Evolutionary conservation across 352 stramenopile genomes (phyloP).

Genomic region (Phytophthora brassicae): DNA sequence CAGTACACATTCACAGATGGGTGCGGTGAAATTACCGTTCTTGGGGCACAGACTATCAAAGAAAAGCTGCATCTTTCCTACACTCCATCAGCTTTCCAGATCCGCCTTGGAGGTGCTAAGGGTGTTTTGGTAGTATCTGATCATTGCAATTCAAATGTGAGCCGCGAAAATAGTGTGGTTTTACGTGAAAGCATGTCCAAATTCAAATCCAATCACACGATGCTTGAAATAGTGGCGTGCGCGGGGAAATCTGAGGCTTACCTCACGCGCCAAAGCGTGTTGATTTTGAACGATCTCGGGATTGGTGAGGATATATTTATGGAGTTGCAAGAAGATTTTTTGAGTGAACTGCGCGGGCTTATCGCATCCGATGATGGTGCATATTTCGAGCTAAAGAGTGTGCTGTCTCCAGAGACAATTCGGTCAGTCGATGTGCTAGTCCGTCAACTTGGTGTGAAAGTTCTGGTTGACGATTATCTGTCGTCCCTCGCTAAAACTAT

Average conservation of each 20-base stretch:
- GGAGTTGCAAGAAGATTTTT: slow-evolving; percentile 69
- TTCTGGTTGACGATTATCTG: slow-evolving; percentile 51
- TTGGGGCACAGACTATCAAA: slow-evolving; percentile 43
- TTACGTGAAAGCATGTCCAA: slow-evolving; percentile 78
- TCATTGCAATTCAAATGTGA: slow-evolving; percentile 11
- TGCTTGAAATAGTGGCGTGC: slow-evolving; percentile 68
- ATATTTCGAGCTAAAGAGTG: slow-evolving; percentile 52
- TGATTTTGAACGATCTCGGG: slow-evolving; percentile 64
- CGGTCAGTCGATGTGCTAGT: slow-evolving; percentile 44
- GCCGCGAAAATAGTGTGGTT: slow-evolving; percentile 29
- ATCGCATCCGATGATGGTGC: slow-evolving; percentile 53
- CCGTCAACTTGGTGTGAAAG: slow-evolving; percentile 38
- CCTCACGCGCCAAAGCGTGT: slow-evolving; percentile 76
- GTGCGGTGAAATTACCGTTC: slow-evolving; percentile 58
- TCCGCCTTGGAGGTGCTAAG: slow-evolving; percentile 73
- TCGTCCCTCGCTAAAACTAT: slow-evolving; percentile 55
- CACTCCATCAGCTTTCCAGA: slow-evolving; percentile 72
- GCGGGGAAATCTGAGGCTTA: slow-evolving; percentile 59
- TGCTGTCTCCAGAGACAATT: slow-evolving; percentile 34
- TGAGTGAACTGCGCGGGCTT: slow-evolving; percentile 52
- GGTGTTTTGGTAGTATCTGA: slow-evolving; percentile 73
- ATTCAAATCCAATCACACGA: slow-evolving; percentile 58
- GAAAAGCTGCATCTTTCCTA: slow-evolving; percentile 36
- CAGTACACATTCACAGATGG: slow-evolving; percentile 70
- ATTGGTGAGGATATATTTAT: slow-evolving; percentile 67